A percentile compares a stretch with the other conserved stretches of the same genome.
Conservation (phyloP, 306 rosid species). For the Glycine tomentella region DNA sequence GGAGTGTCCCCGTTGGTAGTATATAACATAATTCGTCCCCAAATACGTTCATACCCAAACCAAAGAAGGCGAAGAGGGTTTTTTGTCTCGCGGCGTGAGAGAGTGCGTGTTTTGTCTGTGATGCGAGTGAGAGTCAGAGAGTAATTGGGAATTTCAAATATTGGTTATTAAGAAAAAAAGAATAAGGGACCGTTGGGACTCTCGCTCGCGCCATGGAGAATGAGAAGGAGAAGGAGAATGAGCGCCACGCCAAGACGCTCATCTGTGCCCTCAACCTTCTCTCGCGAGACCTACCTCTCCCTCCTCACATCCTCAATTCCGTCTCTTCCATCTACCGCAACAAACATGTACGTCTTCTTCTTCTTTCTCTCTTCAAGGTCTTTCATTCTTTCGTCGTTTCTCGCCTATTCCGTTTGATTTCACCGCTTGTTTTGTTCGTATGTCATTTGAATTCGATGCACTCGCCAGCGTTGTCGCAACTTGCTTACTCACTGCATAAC, state of each 20-base stretch:
- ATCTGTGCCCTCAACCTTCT: constrained; percentile 88
- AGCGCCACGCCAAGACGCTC: constrained; percentile 60
- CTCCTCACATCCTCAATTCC: constrained; percentile 73
- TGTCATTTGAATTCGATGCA: not conserved
- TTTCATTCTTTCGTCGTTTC: not conserved
- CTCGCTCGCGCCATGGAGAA: constrained; percentile 76
- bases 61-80: constrained; percentile 45
- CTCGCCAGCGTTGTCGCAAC: not conserved
- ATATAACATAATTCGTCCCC: constrained; percentile 31
- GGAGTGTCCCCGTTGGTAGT: not conserved
- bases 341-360: constrained; percentile 37
- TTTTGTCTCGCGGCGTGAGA: constrained; percentile 32
- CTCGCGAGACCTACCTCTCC: constrained; percentile 93
- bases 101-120: constrained; percentile 30
- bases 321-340: constrained; percentile 72
- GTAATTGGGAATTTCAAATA: constrained; percentile 43
- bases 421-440: not conserved
- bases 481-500: not conserved
- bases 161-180: constrained; percentile 39
- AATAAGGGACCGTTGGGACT: constrained; percentile 26
- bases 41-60: constrained; percentile 37
- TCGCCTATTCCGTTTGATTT: not conserved
- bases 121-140: constrained; percentile 36
- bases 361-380: not conserved
- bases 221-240: constrained; percentile 1